A percentile compares a stretch with the other conserved stretches of the same genome.
phyloP scores from a whole-genome alignment of 2,329 filamentous ascomycete genomes.

The Ophiostoma novo-ulmi region DNA sequence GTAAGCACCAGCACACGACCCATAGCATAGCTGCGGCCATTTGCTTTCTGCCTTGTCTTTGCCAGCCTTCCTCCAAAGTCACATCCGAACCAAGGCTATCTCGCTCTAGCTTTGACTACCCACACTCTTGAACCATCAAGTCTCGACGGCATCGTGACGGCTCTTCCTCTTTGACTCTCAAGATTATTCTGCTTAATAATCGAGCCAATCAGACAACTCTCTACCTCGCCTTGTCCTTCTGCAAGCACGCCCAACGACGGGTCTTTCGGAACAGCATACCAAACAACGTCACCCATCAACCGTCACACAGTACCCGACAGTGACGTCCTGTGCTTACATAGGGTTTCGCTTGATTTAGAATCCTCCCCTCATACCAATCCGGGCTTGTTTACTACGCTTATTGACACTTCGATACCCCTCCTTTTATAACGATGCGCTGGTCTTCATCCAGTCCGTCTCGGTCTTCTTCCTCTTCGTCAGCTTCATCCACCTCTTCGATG shows the following conservation, averaged over 20 bases:
- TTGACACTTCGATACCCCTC: neutral
- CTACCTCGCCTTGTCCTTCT: neutral
- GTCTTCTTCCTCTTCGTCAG: neutral
- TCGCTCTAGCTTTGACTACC: neutral
- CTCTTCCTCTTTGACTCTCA: neutral
- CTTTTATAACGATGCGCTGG: neutral
- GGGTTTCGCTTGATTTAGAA: neutral
- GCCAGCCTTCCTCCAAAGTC: neutral
- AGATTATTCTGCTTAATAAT: neutral
- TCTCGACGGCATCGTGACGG: neutral
- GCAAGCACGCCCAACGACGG: constrained; percentile 3
- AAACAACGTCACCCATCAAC: neutral
- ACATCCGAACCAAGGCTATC: neutral
- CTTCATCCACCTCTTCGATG: neutral
- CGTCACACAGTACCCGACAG: neutral
- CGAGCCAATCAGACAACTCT: neutral
- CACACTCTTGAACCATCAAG: neutral
- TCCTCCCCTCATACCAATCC: neutral
- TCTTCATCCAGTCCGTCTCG: neutral
- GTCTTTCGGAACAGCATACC: constrained; percentile 8
- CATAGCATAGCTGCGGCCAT: neutral
- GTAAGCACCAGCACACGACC: neutral
- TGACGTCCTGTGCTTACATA: neutral
- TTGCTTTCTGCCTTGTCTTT: neutral
- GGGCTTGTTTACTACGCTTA: neutral